phyloP scores from a whole-genome alignment of 208 protist genomes.

The Balamuthia mandrillaris region DNA sequence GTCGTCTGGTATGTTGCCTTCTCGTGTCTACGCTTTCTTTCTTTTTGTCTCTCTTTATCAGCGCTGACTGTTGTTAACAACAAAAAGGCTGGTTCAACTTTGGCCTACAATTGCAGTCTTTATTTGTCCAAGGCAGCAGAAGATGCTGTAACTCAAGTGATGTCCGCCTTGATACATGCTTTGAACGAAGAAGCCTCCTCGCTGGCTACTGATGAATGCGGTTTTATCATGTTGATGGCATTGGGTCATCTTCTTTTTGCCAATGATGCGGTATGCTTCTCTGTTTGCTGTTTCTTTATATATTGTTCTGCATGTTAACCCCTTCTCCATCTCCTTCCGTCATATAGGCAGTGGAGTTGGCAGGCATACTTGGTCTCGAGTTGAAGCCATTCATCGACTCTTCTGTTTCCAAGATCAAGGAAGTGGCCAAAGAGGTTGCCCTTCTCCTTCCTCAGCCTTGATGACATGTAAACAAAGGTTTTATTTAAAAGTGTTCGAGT shows the following conservation, averaged over 20 bases:
- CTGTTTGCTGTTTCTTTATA: neutral
- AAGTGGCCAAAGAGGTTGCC: neutral
- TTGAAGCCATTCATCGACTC: neutral
- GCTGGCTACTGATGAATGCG: neutral
- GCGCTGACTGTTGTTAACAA: no score
- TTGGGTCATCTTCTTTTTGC: slow-evolving; percentile 6
- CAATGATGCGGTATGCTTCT: neutral
- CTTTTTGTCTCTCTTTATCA: neutral
- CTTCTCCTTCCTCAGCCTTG: no score
- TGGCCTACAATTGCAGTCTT: slow-evolving; percentile 10
- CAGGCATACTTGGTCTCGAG: neutral
- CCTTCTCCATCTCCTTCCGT: neutral
- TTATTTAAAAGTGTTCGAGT: no score
- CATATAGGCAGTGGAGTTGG: neutral
- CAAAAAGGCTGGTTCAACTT: neutral
- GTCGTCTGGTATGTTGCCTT: neutral
- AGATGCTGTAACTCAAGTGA: neutral
- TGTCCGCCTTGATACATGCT: neutral
- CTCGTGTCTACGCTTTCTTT: neutral
- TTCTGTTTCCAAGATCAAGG: neutral
- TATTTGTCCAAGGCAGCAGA: neutral
- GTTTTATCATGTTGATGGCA: neutral
- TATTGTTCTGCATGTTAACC: neutral
- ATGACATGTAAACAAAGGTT: no score
- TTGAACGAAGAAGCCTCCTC: neutral